Evolutionary conservation across 1,284 basidiomycete genomes (phyloP).

Genomic region (Melampsora americana): DNA sequence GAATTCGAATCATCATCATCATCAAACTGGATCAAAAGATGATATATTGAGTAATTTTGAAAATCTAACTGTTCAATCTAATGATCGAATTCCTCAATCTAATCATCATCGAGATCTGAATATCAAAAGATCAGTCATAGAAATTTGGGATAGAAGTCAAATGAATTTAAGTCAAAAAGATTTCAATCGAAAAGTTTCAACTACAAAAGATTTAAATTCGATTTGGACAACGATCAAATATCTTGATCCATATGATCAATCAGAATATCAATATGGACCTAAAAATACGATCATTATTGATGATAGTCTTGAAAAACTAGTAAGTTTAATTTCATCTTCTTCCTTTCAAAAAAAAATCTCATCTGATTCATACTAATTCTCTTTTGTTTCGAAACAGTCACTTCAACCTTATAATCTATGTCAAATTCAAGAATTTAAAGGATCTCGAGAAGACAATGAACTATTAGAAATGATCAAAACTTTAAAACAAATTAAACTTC

Average conservation of each 20-base stretch:
- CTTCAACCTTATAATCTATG: conserved; percentile 33
- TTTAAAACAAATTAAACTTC: background rate
- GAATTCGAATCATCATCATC: too few species aligned
- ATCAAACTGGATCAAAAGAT: too few species aligned
- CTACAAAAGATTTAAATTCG: conserved; percentile 33
- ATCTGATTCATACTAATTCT: background rate
- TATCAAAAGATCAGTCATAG: background rate
- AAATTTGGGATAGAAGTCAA: conserved; percentile 22
- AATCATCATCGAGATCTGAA: too few species aligned
- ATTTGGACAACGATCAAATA: conserved; percentile 12
- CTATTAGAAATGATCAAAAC: conserved; percentile 24
- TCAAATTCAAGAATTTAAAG: conserved; percentile 12
- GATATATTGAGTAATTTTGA: too few species aligned
- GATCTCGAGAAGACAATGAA: conserved; percentile 2
- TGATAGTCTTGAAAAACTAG: conserved; percentile 34
- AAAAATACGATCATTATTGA: conserved; percentile 36
- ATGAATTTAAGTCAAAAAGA: conserved; percentile 10
- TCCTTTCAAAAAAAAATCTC: too few species aligned
- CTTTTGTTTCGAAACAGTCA: background rate
- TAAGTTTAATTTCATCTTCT: background rate
- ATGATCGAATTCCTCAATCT: background rate
- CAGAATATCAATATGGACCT: conserved; percentile 9
- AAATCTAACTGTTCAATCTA: too few species aligned
- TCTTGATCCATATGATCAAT: conserved; percentile 9
- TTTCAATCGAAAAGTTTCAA: conserved; percentile 16